Base-by-base conservation (phyloP, 805 yeast species). In the Teunomyces barrocoloradensis region DNA sequence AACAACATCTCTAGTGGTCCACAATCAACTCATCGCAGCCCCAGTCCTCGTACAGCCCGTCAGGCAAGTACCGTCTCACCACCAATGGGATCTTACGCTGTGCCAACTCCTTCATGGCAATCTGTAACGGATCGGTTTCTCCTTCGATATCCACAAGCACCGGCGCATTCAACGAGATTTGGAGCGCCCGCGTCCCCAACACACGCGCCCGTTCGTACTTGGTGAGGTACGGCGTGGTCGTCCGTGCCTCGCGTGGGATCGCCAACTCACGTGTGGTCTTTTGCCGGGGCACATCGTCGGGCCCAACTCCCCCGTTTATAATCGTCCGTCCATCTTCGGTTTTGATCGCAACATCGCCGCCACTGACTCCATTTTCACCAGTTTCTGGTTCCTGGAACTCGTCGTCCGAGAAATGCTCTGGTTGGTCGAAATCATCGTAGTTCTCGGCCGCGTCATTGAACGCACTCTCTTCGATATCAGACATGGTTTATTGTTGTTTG, bases 171-270 rank as follows among this genome's bases (percentile, higher is more conserved):
- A 94, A 87, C 23, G 97, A 89, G 59, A 94, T 92, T 69, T 94
- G 99, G 54, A 94, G 74, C 1, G 99, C 99, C 60, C 99, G 81
- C 9, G 99, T 94, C 23, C 99, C 99, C 60, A 94, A 79, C 51
- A 94, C 89, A 73, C 99, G 82, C 6, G 99, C 99, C 59, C 97
- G 81, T 75, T 94, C 99, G 67, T 94, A 94, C 65, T 95, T 94
- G 48, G 99, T 94, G 98, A 94, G 91, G 66, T 92, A 94, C 45
- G 99, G 99, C 4, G 99, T 94, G 11, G 99, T 94, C 23, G 90
- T 79, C 68, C 99, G 82, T 54, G 87, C 74, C 18, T 89, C 96
- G 57, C 81, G 88, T 48, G 97, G 87, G 50, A 94, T 89, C 15
- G 97, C 96, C 60, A 89, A 81, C 57, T 87, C 94, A 56, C 78